Evolutionary conservation across 768 basidiomycete species (phyloP).

Genomic region (Leucosporidium scottii): DNA sequence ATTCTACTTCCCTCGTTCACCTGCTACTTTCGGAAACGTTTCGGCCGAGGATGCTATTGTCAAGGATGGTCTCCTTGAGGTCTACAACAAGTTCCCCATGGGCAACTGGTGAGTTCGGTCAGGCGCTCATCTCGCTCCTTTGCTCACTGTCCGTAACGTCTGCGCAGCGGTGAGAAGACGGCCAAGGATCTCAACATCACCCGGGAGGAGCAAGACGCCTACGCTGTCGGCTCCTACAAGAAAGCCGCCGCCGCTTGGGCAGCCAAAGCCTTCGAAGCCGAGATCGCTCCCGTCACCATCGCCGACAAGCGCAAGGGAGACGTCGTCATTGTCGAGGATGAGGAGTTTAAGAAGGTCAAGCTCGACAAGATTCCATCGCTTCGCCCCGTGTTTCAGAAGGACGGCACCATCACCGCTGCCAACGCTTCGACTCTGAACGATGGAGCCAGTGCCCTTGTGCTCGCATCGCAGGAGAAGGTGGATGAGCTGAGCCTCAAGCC

Average conservation of each 20-base stretch:
- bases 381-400: constrained; percentile 78
- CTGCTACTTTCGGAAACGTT: constrained; percentile 71
- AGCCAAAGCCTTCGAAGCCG: constrained; percentile 70
- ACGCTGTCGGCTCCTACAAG: constrained; percentile 90
- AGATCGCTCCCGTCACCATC: constrained; percentile 83
- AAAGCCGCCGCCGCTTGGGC: constrained; percentile 89
- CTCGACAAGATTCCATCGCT: constrained; percentile 88
- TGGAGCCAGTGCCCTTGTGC: constrained; percentile 88
- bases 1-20: constrained; percentile 45
- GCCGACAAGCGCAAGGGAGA: constrained; percentile 78
- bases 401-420: constrained; percentile 81
- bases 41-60: constrained; percentile 79
- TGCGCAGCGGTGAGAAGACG: constrained; percentile 60
- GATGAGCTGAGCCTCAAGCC: constrained; percentile 84
- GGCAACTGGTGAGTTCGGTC: constrained; percentile 63
- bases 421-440: constrained; percentile 94
- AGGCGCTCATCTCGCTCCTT: too few relatives aligned
- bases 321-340: constrained; percentile 80
- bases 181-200: constrained; percentile 74
- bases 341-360: constrained; percentile 95
- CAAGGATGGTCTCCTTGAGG: constrained; percentile 90
- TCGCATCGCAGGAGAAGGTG: constrained; percentile 90
- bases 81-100: constrained; percentile 97
- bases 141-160: neutral
- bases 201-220: constrained; percentile 79